These are phyloP conservation scores for Carpinus viminea DNA, from an alignment of 306 rosid species.

Conservation along the genomic window DNA sequence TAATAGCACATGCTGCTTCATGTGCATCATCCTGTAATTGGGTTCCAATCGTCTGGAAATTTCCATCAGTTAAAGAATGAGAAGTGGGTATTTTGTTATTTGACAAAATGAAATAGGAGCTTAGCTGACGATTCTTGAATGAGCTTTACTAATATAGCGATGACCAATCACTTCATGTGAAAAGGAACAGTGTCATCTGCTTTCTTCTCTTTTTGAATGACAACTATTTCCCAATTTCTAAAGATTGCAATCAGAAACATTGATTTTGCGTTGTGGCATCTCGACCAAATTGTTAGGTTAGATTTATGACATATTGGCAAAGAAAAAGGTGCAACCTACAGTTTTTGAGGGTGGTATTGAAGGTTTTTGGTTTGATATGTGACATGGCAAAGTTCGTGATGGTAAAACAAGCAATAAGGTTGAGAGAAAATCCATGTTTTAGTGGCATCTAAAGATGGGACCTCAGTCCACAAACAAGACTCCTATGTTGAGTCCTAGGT, in stretches of 20 bases:
- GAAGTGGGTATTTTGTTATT: neutral
- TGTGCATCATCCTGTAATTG: neutral
- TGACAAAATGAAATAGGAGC: no score
- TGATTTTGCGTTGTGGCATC: neutral
- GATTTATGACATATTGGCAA: neutral
- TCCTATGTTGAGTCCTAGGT: no score
- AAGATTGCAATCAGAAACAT: neutral
- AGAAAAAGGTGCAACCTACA: neutral
- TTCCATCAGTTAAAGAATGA: neutral
- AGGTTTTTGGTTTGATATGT: neutral
- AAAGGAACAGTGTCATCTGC: no score
- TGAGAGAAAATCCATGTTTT: no score
- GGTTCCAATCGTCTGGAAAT: neutral
- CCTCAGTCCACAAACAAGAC: no score
- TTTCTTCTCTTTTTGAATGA: neutral
- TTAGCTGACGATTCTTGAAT: neutral
- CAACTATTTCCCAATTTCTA: neutral
- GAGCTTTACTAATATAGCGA: no score
- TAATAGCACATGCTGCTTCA: neutral
- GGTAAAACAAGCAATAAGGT: no score
- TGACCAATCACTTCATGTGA: no score
- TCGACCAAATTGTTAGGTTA: neutral
- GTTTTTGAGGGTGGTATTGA: neutral
- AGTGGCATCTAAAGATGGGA: no score
- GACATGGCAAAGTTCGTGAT: no score